Conservation (phyloP, 2,329 filamentous ascomycete genomes). For the Aspergillus clavatus region DNA sequence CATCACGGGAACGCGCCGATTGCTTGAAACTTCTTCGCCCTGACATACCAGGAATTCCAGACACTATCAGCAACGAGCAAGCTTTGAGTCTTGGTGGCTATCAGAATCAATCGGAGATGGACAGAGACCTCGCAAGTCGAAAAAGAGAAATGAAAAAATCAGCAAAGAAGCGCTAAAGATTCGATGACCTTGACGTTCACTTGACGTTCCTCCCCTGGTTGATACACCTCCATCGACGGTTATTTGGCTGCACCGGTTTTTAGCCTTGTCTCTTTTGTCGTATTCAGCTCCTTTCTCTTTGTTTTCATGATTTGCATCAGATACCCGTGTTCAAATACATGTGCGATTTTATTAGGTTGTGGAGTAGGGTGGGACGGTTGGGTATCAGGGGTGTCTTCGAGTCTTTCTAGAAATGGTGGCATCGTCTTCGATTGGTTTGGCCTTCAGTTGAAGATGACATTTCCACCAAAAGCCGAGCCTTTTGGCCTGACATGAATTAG, state of each 20-base stretch:
- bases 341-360: background rate
- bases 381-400: background rate
- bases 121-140: constrained; percentile 24
- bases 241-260: background rate
- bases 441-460: background rate
- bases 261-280: constrained; percentile 8
- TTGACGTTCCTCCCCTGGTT: background rate
- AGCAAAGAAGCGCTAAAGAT: constrained; percentile 4
- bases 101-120: constrained; percentile 28
- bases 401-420: too few species aligned
- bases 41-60: constrained; percentile 24
- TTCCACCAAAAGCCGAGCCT: background rate
- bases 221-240: background rate
- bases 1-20: constrained; percentile 26
- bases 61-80: constrained; percentile 24
- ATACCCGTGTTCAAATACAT: constrained; percentile 16
- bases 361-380: background rate
- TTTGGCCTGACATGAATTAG: background rate
- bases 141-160: constrained; percentile 18
- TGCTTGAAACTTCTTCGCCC: constrained; percentile 28
- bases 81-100: constrained; percentile 31
- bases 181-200: background rate
- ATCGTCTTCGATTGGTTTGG: too few species aligned
- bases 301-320: constrained; percentile 9
- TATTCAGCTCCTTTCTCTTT: background rate